Conservation (phyloP, 495 filamentous ascomycete genomes). For the Aspergillus homomorphus region DNA sequence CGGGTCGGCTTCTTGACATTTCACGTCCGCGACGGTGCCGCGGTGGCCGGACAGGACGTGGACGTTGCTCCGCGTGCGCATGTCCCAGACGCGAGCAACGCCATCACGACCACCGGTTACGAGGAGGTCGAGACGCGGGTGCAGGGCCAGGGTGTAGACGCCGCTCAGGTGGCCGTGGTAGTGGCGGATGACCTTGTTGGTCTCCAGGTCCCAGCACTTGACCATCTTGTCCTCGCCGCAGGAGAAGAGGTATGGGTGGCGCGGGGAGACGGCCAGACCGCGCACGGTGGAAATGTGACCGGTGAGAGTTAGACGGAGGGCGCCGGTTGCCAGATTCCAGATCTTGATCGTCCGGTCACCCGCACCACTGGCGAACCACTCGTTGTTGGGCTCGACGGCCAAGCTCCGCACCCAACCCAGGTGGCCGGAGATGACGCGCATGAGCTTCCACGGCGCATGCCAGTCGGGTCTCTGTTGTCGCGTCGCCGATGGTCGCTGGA, state of each 20-base stretch:
- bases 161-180: constrained; percentile 97
- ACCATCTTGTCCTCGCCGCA: constrained; percentile 99
- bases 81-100: constrained; percentile 95
- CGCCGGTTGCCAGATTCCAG: constrained; percentile 90
- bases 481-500: constrained; percentile 62
- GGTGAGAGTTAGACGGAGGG: constrained; percentile 80
- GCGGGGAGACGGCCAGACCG: constrained; percentile 84
- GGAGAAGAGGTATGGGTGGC: constrained; percentile 96
- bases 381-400: constrained; percentile 91
- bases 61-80: constrained; percentile 92
- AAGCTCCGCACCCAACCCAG: constrained; percentile 91
- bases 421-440: constrained; percentile 96
- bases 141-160: constrained; percentile 86
- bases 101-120: constrained; percentile 95
- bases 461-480: constrained; percentile 81
- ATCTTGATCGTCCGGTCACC: constrained; percentile 98
- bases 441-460: constrained; percentile 98
- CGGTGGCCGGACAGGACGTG: constrained; percentile 91
- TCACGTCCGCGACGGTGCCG: constrained; percentile 80
- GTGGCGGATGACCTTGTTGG: constrained; percentile 97
- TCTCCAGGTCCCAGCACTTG: constrained; percentile 99
- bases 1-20: constrained; percentile 94
- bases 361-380: constrained; percentile 96
- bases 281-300: constrained; percentile 97
- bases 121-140: constrained; percentile 91